Conservation (phyloP, 768 basidiomycete genomes). For the Dioszegia crocea region DNA sequence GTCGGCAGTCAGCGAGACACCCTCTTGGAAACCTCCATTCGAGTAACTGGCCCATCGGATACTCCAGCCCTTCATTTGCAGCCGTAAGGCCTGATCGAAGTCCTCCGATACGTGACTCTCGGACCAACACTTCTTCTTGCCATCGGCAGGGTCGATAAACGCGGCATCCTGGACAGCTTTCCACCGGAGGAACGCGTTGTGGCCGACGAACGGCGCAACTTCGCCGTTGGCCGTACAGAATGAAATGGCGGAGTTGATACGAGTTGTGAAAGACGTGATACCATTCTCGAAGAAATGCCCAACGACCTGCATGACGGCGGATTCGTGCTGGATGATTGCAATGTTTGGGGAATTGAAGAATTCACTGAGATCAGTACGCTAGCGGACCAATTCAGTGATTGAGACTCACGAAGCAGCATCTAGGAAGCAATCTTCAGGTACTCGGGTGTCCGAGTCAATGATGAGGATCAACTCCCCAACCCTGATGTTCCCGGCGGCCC, state of each 20-base stretch:
- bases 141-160: slow-evolving; percentile 66
- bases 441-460: slow-evolving; percentile 74
- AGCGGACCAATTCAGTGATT: not conserved
- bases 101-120: slow-evolving; percentile 72
- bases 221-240: slow-evolving; percentile 49
- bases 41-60: slow-evolving; percentile 68
- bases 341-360: slow-evolving; percentile 75
- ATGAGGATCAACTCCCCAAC: slow-evolving; percentile 65
- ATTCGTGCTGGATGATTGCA: slow-evolving; percentile 61
- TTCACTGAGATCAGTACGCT: slow-evolving; percentile 51
- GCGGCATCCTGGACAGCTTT: slow-evolving; percentile 75
- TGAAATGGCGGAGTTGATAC: slow-evolving; percentile 61
- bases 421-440: slow-evolving; percentile 81
- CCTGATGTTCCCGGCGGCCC: slow-evolving; percentile 65
- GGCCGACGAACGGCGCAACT: slow-evolving; percentile 40
- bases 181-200: slow-evolving; percentile 70
- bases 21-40: slow-evolving; percentile 82
- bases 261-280: slow-evolving; percentile 78
- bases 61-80: slow-evolving; percentile 58
- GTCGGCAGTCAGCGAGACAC: slow-evolving; percentile 80
- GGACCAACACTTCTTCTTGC: slow-evolving; percentile 71
- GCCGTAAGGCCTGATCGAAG: slow-evolving; percentile 43
- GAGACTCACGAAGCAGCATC: slow-evolving; percentile 61
- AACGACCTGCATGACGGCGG: slow-evolving; percentile 44
- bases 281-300: slow-evolving; percentile 76